These are phyloP conservation scores for Nakazawaea sp. DNA, from an alignment of 805 yeast species.

Conservation along the genomic window DNA sequence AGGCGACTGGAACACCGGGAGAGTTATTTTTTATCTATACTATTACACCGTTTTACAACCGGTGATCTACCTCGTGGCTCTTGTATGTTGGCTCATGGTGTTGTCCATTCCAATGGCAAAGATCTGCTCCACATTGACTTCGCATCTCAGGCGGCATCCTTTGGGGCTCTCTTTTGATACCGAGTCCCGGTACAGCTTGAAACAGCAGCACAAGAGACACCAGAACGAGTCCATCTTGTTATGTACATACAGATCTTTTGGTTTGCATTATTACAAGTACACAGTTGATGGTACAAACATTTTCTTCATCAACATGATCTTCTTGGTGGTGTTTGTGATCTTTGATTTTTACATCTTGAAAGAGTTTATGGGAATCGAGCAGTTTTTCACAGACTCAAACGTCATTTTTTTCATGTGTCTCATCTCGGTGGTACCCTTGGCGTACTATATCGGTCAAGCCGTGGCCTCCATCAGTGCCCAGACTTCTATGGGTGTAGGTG, in stretches of 20 bases:
- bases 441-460: slow-evolving; percentile 97
- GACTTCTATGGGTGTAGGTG: slow-evolving; percentile 98
- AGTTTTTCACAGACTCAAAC: slow-evolving; percentile 51
- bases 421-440: slow-evolving; percentile 84
- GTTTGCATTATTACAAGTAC: slow-evolving; percentile 89
- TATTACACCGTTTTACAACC: slow-evolving; percentile 73
- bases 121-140: slow-evolving; percentile 56
- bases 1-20: slow-evolving; percentile 84
- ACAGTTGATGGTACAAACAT: slow-evolving; percentile 96
- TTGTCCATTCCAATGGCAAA: slow-evolving; percentile 94
- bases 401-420: slow-evolving; percentile 70
- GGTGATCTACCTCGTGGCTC: slow-evolving; percentile 43
- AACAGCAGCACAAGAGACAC: slow-evolving; percentile 15
- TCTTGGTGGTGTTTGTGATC: slow-evolving; percentile 76
- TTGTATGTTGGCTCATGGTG: slow-evolving; percentile 73
- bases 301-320: slow-evolving; percentile 78
- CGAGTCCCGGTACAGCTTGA: slow-evolving; percentile 42
- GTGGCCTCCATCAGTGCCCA: slow-evolving; percentile 99
- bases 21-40: slow-evolving; percentile 66
- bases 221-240: slow-evolving; percentile 57
- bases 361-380: slow-evolving; percentile 31
- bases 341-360: slow-evolving; percentile 64
- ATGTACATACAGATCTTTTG: slow-evolving; percentile 90
- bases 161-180: slow-evolving; percentile 72
- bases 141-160: slow-evolving; percentile 86